Conservation (phyloP, 2,329 filamentous ascomycete species). For the Pezicula carpinea region DNA sequence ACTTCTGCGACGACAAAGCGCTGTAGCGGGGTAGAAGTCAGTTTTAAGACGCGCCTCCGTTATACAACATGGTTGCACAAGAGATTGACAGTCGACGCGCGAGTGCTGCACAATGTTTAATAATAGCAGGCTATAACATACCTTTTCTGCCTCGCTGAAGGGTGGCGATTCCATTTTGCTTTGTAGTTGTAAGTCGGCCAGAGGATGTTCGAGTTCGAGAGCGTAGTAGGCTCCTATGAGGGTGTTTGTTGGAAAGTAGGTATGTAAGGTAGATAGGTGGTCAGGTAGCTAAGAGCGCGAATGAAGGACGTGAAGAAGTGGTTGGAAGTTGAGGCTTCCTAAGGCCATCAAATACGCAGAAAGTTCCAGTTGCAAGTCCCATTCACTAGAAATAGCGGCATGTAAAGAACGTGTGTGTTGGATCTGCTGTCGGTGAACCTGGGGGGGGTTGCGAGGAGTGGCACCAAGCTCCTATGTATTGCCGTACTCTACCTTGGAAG, state of each 20-base stretch:
- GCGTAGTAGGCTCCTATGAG: conserved; percentile 1
- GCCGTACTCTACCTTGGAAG: too few species aligned
- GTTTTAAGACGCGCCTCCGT: conserved; percentile 2
- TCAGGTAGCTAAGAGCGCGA: neutral
- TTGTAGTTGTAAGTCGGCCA: neutral
- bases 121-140: conserved; percentile 14
- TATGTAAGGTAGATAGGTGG: too few species aligned
- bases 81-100: conserved; percentile 11
- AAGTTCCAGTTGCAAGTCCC: too few species aligned
- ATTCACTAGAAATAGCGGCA: too few species aligned
- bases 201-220: neutral
- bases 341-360: too few species aligned
- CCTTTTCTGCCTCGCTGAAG: conserved; percentile 28
- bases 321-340: too few species aligned
- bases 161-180: conserved; percentile 21
- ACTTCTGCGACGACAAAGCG: conserved; percentile 45
- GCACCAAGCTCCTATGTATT: too few species aligned
- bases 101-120: conserved; percentile 8
- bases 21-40: conserved; percentile 19
- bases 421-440: too few species aligned
- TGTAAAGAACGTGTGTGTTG: too few species aligned
- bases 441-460: too few species aligned
- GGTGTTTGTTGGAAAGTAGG: neutral
- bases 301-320: neutral
- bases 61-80: conserved; percentile 3